Percentiles rank a stretch among this genome's conserved stretches.
Evolutionary conservation across 441 rosid species (phyloP).

Genomic region (Manihot esculenta): DNA sequence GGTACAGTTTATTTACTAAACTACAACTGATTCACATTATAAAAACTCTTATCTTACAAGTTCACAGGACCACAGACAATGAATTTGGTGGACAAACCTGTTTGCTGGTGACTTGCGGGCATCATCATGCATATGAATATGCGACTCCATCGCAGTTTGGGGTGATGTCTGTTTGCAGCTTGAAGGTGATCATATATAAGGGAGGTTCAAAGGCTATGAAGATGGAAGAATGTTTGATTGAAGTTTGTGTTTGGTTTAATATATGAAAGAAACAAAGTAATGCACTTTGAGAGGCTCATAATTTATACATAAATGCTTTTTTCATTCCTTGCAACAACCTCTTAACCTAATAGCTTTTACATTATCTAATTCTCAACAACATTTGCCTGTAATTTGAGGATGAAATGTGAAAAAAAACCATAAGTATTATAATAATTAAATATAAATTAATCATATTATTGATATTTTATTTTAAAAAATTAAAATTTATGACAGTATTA

Average conservation of each 20-base stretch:
- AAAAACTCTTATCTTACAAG: no score
- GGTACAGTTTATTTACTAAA: not conserved
- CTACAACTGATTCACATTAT: not conserved
- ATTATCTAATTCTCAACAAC: not conserved
- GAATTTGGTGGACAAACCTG: slow-evolving; percentile 22
- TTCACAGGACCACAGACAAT: no score
- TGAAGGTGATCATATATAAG: not conserved
- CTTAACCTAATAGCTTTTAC: slow-evolving; percentile 21
- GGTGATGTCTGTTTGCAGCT: not conserved
- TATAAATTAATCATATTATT: no score
- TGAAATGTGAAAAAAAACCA: not conserved
- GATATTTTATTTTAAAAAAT: no score
- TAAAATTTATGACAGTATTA: no score
- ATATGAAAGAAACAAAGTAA: not conserved
- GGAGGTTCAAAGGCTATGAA: no score
- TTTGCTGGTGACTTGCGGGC: slow-evolving; percentile 19
- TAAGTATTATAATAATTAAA: no score
- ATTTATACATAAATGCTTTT: slow-evolving; percentile 22
- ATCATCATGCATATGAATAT: slow-evolving; percentile 8
- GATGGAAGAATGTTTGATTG: no score
- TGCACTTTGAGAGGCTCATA: slow-evolving; percentile 11
- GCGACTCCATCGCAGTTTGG: slow-evolving; percentile 23
- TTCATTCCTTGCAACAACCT: slow-evolving; percentile 27
- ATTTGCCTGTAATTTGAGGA: not conserved
- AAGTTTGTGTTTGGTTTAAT: not conserved